Conservation (phyloP, 1,139 yeast genomes). For the Suhomyces anneliseae region DNA sequence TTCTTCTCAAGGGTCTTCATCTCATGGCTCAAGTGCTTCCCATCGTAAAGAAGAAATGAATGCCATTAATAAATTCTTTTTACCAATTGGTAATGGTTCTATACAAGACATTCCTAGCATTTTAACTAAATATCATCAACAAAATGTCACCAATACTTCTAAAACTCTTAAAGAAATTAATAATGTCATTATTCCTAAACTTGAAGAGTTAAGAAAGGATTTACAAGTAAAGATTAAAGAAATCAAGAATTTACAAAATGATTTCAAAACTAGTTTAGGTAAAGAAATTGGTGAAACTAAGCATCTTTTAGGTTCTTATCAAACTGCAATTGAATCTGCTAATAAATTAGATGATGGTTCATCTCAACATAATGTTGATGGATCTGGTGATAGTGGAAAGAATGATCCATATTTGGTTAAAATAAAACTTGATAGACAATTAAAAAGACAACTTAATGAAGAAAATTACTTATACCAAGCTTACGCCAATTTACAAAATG, state of each 20-base stretch:
- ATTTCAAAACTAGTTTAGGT: constrained; percentile 73
- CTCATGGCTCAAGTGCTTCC: constrained; percentile 9
- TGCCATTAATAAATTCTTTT: constrained; percentile 51
- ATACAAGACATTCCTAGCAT: constrained; percentile 78
- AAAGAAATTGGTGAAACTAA: constrained; percentile 70
- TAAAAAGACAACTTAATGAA: constrained; percentile 74
- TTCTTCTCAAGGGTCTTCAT: constrained; percentile 11
- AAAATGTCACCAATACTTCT: constrained; percentile 65
- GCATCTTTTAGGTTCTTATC: constrained; percentile 48
- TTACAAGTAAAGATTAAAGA: constrained; percentile 82
- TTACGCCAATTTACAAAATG: constrained; percentile 77
- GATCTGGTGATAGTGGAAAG: constrained; percentile 39
- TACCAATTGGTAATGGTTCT: constrained; percentile 79
- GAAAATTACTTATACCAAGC: constrained; percentile 90
- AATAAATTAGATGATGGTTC: constrained; percentile 33
- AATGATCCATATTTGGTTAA: constrained; percentile 84
- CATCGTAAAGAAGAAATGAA: constrained; percentile 29
- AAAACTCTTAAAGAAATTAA: constrained; percentile 72
- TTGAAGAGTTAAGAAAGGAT: constrained; percentile 84
- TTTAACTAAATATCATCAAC: constrained; percentile 72
- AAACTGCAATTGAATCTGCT: constrained; percentile 40
- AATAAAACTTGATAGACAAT: constrained; percentile 68
- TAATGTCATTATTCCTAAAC: constrained; percentile 70
- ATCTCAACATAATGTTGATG: constrained; percentile 12
- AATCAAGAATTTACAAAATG: constrained; percentile 76